Evolutionary conservation across 139 green algal species (phyloP), one percentile per base, ranked within the genome.

Genomic region (Chlamydomonas applanata): DNA sequence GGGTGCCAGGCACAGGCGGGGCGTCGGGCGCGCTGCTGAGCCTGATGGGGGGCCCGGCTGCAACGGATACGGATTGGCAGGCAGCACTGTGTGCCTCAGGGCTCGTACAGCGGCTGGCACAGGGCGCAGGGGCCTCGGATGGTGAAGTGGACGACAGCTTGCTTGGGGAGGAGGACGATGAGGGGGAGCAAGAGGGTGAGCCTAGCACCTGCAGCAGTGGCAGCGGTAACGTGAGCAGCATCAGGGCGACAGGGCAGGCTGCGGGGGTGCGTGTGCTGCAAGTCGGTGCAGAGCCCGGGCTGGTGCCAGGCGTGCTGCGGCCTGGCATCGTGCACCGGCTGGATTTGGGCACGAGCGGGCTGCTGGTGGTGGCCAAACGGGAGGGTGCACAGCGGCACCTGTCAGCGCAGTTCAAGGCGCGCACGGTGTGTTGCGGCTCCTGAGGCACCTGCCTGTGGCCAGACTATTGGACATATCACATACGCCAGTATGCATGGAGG

Each of bases 321-420:
- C 95, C 95, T 0, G 96, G 96, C n/a, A 98, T 99, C 32, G 96
- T 99, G 25, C 96, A 99, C 83, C 83, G 96, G 0, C 72, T 99
- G 14, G 96, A 99, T 85, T 94, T 93, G 72, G 94, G 92, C 71
- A 98, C 94, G 25, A 96, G 88, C 33, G 94, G 93, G 0, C 80
- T 98, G 32, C 71, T 99, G 78, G 95, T 99, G 59, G 86, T 98
- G 36, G 94, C 96, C 33, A 99, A 98, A 76, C 83, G 75, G 7
- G 86, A 89, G 60, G 29, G 20, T 22, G 80, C 82, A 27, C 86
- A 91, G 4, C 49, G 53, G 3, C 29, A 54, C 17, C 72, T 94
- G 35, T 78, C 73, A n/a, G 79, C 79, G 29, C 91, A 97, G 86
- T 99, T 99, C 86, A 94, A 93, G 73, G 81, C 81, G 24, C 82